Percentiles rank a stretch among this genome's conserved stretches.
phyloP scores from a whole-genome alignment of 257 asterid genomes.

The Parsonsia alboflavescens region DNA sequence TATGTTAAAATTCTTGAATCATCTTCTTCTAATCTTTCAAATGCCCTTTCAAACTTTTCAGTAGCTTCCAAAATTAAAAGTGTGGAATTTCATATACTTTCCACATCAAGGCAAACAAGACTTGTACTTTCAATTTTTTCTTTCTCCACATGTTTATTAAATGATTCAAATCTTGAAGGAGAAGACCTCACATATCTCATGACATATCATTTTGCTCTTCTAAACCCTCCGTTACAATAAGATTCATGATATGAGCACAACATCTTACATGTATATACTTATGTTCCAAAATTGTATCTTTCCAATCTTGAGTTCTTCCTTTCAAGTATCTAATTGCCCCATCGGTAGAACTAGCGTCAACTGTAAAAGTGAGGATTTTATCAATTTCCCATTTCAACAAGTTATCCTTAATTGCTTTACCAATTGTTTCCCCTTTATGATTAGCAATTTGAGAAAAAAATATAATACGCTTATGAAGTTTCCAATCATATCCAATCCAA shows the following conservation, averaged over 20 bases:
- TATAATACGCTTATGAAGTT: background rate
- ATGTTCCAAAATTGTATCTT: background rate
- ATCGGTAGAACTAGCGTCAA: background rate
- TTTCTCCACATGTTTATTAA: conserved; percentile 3
- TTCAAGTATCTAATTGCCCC: background rate
- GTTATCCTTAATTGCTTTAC: background rate
- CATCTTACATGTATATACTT: conserved; percentile 2
- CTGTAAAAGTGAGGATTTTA: background rate
- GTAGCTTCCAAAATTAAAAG: conserved; percentile 5
- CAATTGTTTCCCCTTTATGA: background rate
- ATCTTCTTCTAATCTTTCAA: conserved; percentile 5
- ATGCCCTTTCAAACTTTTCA: conserved; percentile 5
- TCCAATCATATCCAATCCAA: background rate
- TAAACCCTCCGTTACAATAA: background rate
- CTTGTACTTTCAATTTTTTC: conserved; percentile 3
- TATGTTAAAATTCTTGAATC: background rate
- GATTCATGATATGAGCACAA: conserved; percentile 3
- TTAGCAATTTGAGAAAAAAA: background rate
- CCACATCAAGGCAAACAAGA: conserved; percentile 8
- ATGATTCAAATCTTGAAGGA: background rate
- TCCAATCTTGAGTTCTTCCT: background rate
- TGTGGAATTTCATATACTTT: background rate
- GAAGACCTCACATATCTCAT: background rate
- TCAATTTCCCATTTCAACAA: background rate
- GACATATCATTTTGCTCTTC: background rate